Evolutionary conservation across 768 basidiomycete genomes (phyloP).

Genomic region (Dictyophora rubrovolvata): DNA sequence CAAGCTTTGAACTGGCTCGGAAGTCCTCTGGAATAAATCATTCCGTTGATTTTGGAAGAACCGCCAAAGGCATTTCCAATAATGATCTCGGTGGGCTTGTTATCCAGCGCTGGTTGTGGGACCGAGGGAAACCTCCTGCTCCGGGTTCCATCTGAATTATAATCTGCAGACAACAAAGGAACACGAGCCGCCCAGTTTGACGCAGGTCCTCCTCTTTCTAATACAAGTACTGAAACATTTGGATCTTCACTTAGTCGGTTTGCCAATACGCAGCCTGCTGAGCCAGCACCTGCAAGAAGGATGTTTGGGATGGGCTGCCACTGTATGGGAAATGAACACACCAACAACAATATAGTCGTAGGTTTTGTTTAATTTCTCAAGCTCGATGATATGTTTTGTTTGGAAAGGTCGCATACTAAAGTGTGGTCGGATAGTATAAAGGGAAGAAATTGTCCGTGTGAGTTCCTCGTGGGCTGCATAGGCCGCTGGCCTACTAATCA

Average conservation of each 20-base stretch:
- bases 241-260: conserved; percentile 48
- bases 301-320: no score
- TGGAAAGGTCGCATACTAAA: no score
- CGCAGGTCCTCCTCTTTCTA: conserved; percentile 42
- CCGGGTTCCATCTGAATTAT: conserved; percentile 14
- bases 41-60: conserved; percentile 6
- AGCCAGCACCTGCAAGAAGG: conserved; percentile 35
- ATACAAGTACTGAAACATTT: conserved; percentile 38
- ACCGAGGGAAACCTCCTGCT: conserved; percentile 3
- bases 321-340: no score
- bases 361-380: no score
- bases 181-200: conserved; percentile 18
- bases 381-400: no score
- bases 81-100: conserved; percentile 14
- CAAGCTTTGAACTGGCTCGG: conserved; percentile 25
- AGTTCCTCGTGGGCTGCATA: no score
- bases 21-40: conserved; percentile 19
- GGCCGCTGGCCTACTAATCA: no score
- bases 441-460: no score
- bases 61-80: conserved; percentile 17
- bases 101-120: conserved; percentile 7
- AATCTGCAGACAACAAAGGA: conserved; percentile 23
- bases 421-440: no score
- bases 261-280: conserved; percentile 52
- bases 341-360: no score